A percentile compares a stretch with the other conserved stretches of the same genome.
Conservation (phyloP, 2,329 filamentous ascomycete genomes). For the Aspergillus sp. region DNA sequence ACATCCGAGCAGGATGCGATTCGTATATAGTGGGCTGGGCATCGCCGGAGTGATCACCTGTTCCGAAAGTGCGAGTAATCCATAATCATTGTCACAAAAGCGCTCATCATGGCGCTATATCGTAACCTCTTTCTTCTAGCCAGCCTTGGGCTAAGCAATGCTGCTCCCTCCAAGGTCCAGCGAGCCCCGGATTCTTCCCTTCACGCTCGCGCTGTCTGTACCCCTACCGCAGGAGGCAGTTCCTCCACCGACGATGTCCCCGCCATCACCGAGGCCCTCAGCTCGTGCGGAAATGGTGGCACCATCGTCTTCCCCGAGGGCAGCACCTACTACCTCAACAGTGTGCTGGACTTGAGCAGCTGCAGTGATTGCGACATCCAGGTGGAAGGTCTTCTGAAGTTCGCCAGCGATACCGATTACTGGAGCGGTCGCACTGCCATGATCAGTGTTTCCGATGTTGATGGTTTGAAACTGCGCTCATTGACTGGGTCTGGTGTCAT, state of each 20-base stretch:
- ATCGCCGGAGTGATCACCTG: not conserved
- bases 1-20: not conserved
- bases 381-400: conserved; percentile 48
- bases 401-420: conserved; percentile 41
- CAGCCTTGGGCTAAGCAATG: not conserved
- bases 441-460: conserved; percentile 42
- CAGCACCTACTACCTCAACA: conserved; percentile 47
- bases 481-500: conserved; percentile 46
- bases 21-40: not conserved
- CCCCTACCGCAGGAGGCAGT: conserved; percentile 31
- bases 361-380: conserved; percentile 51
- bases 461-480: conserved; percentile 44
- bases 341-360: conserved; percentile 45
- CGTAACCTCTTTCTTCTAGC: conserved; percentile 1
- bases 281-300: conserved; percentile 46
- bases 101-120: not conserved
- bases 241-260: conserved; percentile 46
- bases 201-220: conserved; percentile 33
- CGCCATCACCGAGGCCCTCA: conserved; percentile 46
- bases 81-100: not conserved
- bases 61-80: not conserved
- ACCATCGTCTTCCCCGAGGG: conserved; percentile 48
- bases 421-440: conserved; percentile 47
- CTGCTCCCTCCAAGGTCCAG: conserved; percentile 5
- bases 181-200: not conserved